These are phyloP conservation scores for Xylariaceae sp. DNA, from an alignment of 2,329 filamentous ascomycete genomes.

Conservation along the genomic window DNA sequence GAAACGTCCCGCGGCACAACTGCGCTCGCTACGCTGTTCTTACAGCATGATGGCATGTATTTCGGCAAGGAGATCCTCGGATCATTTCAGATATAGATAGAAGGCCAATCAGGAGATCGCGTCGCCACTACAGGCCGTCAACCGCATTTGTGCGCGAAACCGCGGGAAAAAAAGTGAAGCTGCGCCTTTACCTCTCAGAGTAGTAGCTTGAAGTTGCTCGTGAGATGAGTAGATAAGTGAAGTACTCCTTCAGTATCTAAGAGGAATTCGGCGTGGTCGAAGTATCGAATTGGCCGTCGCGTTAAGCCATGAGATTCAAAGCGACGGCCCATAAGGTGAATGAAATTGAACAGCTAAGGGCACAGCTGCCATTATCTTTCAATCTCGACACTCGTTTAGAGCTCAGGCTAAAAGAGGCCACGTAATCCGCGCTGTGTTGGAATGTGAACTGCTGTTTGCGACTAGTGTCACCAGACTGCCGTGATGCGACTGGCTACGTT, in stretches of 20 bases:
- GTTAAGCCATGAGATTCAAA: constrained; percentile 8
- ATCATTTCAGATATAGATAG: no score
- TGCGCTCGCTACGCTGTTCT: no score
- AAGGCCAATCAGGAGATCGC: no score
- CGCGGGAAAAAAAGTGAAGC: no score
- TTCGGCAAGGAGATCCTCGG: no score
- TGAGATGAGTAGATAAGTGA: no score
- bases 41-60: no score
- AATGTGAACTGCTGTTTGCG: constrained; percentile 22
- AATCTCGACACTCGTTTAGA: constrained; percentile 28
- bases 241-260: constrained; percentile 12
- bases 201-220: no score
- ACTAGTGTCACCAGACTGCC: constrained; percentile 17
- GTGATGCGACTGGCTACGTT: constrained; percentile 26
- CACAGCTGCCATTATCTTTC: constrained; percentile 18
- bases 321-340: constrained; percentile 16
- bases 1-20: no score
- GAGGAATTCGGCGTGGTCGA: constrained; percentile 17
- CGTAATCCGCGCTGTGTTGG: constrained; percentile 26
- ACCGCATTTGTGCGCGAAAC: no score
- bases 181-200: no score
- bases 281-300: constrained; percentile 15
- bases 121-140: no score
- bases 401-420: constrained; percentile 29
- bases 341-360: constrained; percentile 22